Evolutionary conservation across 176 grass and related monocot genomes (phyloP).

Genomic region (Elaeis guineensis): DNA sequence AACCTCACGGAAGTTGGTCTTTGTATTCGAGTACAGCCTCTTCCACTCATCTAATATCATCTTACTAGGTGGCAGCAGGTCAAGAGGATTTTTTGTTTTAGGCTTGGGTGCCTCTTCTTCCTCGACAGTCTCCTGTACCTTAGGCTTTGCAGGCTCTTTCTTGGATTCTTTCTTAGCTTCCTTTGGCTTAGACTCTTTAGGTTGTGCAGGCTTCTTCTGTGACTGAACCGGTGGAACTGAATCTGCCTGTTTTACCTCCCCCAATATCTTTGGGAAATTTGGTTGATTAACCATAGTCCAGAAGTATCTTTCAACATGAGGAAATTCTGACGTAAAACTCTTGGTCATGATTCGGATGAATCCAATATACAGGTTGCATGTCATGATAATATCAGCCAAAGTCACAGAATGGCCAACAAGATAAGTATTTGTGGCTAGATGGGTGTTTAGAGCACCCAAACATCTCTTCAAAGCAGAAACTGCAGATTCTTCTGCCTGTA

Average conservation of each 20-base stretch:
- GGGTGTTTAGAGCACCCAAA: constrained; percentile 53
- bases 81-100: constrained; percentile 77
- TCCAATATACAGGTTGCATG: constrained; percentile 59
- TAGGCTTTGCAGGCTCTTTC: constrained; percentile 55
- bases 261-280: constrained; percentile 52
- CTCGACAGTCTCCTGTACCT: constrained; percentile 23
- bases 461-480: constrained; percentile 58
- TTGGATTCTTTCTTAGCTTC: constrained; percentile 47
- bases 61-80: constrained; percentile 74
- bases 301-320: constrained; percentile 89
- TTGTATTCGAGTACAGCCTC: constrained; percentile 75
- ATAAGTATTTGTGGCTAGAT: constrained; percentile 64
- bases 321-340: constrained; percentile 56
- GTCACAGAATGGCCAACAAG: constrained; percentile 66
- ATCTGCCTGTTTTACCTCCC: constrained; percentile 58
- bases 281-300: constrained; percentile 86
- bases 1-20: constrained; percentile 84
- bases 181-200: constrained; percentile 64
- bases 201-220: constrained; percentile 37
- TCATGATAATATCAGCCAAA: constrained; percentile 72
- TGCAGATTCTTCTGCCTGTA: constrained; percentile 45
- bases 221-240: constrained; percentile 39
- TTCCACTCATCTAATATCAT: constrained; percentile 97
- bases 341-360: constrained; percentile 53
- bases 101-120: constrained; percentile 76